These are phyloP conservation scores for Alternaria consortialis DNA, from an alignment of 2,329 filamentous ascomycete species.

Conservation along the genomic window DNA sequence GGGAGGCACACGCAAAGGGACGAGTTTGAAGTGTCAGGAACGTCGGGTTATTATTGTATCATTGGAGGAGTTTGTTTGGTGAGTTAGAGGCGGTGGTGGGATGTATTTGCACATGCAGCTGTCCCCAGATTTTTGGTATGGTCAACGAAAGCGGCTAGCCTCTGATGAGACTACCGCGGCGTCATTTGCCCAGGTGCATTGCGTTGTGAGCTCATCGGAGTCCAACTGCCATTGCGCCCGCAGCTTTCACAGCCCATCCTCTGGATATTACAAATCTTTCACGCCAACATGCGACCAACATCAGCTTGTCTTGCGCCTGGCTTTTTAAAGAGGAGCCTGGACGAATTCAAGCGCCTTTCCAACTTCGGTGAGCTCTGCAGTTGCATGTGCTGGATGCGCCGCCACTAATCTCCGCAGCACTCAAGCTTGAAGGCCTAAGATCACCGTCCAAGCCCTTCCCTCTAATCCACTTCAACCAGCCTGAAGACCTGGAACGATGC, in stretches of 20 bases:
- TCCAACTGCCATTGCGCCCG: slow-evolving; percentile 16
- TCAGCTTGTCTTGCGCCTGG: slow-evolving; percentile 53
- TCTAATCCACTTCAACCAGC: slow-evolving; percentile 69
- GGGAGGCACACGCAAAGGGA: slow-evolving; percentile 9
- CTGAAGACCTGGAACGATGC: slow-evolving; percentile 55
- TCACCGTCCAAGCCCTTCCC: slow-evolving; percentile 69
- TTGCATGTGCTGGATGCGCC: slow-evolving; percentile 39
- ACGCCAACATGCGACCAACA: slow-evolving; percentile 49
- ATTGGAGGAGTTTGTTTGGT: slow-evolving; percentile 6
- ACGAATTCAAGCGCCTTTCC: slow-evolving; percentile 66
- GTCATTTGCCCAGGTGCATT: slow-evolving; percentile 20
- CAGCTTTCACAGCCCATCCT: neutral
- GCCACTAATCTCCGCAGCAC: slow-evolving; percentile 59
- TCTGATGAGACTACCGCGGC: slow-evolving; percentile 22
- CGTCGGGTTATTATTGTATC: neutral
- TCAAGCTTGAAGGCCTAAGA: slow-evolving; percentile 74
- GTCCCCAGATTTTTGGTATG: slow-evolving; percentile 29
- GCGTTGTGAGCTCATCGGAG: slow-evolving; percentile 17
- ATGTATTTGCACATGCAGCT: slow-evolving; percentile 10
- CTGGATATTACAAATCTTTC: neutral
- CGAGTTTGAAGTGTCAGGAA: neutral
- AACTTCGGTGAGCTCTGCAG: slow-evolving; percentile 57
- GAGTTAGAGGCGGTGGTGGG: slow-evolving; percentile 7
- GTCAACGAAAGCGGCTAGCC: slow-evolving; percentile 30
- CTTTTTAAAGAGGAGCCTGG: slow-evolving; percentile 66